phyloP scores from a whole-genome alignment of 148 eudicot genomes.

The Rhododendron griersonianum region DNA sequence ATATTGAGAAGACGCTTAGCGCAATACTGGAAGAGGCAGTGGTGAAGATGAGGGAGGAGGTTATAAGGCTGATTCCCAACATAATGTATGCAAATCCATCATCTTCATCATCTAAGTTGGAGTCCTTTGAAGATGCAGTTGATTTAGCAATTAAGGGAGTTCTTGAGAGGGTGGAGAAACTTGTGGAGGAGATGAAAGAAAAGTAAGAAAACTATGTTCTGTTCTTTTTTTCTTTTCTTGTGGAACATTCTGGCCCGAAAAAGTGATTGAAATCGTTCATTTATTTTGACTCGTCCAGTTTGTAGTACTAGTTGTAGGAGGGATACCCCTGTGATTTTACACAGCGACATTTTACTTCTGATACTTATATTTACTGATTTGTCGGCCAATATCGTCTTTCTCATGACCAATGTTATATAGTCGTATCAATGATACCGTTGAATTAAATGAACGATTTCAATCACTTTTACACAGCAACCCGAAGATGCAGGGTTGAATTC shows the following conservation, averaged over 20 bases:
- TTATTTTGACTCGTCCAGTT: background rate
- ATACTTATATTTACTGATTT: no score
- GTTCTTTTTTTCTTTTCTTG: background rate
- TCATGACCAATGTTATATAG: no score
- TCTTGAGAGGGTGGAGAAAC: slow-evolving; percentile 16
- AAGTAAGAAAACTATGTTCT: background rate
- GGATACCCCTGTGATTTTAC: no score
- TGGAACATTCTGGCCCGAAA: background rate
- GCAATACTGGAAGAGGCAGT: slow-evolving; percentile 11
- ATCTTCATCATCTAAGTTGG: slow-evolving; percentile 8
- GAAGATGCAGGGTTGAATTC: no score
- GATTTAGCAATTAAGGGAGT: slow-evolving; percentile 26
- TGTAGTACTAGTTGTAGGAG: background rate
- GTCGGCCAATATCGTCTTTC: no score
- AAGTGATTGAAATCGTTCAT: background rate
- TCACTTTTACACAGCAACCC: no score
- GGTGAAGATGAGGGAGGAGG: slow-evolving; percentile 28
- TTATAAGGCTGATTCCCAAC: slow-evolving; percentile 32
- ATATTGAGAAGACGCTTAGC: slow-evolving; percentile 20
- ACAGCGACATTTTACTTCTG: no score
- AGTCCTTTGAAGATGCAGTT: slow-evolving; percentile 30
- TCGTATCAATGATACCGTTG: no score
- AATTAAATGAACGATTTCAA: no score
- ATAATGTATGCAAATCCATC: slow-evolving; percentile 30
- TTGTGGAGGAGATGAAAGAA: background rate